A percentile compares a stretch with the other conserved stretches of the same genome.
Conservation (phyloP, 2,329 filamentous ascomycete genomes). For the Fusarium anguioides region DNA sequence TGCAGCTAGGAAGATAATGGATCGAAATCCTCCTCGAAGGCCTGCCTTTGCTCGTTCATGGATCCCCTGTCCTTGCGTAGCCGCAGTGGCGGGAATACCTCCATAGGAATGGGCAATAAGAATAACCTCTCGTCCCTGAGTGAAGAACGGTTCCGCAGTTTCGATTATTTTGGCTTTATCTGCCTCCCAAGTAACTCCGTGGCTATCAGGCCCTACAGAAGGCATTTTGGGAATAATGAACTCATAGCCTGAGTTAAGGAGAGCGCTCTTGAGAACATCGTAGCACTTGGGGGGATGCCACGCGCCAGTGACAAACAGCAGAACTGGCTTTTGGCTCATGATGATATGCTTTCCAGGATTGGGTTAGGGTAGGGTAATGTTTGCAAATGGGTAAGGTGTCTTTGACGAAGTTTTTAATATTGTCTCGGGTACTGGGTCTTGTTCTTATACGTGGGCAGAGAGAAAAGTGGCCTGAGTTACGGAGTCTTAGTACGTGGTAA, state of each 20-base stretch:
- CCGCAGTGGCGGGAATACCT: conserved; percentile 17
- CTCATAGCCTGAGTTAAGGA: not conserved
- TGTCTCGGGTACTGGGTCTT: not conserved
- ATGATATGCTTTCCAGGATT: not conserved
- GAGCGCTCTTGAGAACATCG: not conserved
- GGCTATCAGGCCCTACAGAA: not conserved
- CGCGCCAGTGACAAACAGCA: conserved; percentile 20
- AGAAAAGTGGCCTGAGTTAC: not conserved
- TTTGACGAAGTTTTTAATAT: not conserved
- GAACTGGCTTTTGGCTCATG: conserved; percentile 3
- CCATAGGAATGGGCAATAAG: conserved; percentile 25
- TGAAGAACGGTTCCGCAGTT: conserved; percentile 7
- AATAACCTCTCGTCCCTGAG: not conserved
- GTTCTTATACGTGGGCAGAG: not conserved
- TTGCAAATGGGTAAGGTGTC: not conserved
- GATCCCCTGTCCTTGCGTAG: conserved; percentile 1
- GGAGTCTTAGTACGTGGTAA: not conserved
- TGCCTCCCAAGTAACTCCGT: conserved; percentile 20
- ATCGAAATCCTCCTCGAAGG: conserved; percentile 8
- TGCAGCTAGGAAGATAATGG: conserved; percentile 13
- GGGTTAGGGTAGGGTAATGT: not conserved
- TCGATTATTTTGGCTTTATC: conserved; percentile 5
- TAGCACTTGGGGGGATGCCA: conserved; percentile 28
- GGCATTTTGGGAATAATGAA: conserved; percentile 1
- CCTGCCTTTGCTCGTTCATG: not conserved